Percentiles rank a stretch among this genome's conserved stretches.
These are phyloP conservation scores for Trametes meyenii DNA, from an alignment of 768 basidiomycete species.

Conservation along the genomic window DNA sequence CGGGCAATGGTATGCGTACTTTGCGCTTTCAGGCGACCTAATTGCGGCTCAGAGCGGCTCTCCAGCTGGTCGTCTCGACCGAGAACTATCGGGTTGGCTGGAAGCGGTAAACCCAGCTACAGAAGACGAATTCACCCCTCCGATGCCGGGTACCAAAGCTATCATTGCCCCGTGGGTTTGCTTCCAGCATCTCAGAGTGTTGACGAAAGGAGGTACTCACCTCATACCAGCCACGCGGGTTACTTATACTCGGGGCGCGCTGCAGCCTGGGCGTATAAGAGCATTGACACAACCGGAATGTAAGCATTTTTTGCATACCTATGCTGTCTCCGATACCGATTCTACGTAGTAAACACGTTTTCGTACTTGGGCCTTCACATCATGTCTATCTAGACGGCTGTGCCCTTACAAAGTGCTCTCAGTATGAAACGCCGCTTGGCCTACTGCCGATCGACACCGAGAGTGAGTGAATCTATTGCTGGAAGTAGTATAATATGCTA, in stretches of 20 bases:
- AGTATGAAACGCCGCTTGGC: slow-evolving; percentile 87
- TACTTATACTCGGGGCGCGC: slow-evolving; percentile 93
- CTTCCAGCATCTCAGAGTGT: not conserved
- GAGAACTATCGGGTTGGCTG: slow-evolving; percentile 69
- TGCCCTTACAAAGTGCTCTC: slow-evolving; percentile 76
- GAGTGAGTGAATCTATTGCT: slow-evolving; percentile 51
- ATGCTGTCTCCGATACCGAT: not conserved
- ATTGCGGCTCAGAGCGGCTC: not conserved
- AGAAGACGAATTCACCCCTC: slow-evolving; percentile 57
- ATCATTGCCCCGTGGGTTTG: slow-evolving; percentile 91
- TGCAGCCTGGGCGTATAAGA: slow-evolving; percentile 96
- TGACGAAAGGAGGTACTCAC: not conserved
- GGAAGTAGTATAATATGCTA: not conserved
- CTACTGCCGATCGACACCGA: slow-evolving; percentile 75
- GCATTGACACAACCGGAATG: slow-evolving; percentile 83
- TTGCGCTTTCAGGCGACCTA: not conserved
- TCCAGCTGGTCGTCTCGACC: slow-evolving; percentile 57
- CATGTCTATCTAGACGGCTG: slow-evolving; percentile 87
- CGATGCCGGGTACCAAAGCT: slow-evolving; percentile 75
- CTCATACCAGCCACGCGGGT: slow-evolving; percentile 79
- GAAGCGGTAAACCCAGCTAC: slow-evolving; percentile 52
- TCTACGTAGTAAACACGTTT: slow-evolving; percentile 75
- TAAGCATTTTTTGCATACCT: slow-evolving; percentile 42
- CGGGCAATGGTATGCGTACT: slow-evolving; percentile 53
- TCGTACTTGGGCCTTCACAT: slow-evolving; percentile 96